A percentile compares a stretch with the other conserved stretches of the same genome.
Evolutionary conservation across 106 monocot species (phyloP).

Genomic region (Acorus gramineus): DNA sequence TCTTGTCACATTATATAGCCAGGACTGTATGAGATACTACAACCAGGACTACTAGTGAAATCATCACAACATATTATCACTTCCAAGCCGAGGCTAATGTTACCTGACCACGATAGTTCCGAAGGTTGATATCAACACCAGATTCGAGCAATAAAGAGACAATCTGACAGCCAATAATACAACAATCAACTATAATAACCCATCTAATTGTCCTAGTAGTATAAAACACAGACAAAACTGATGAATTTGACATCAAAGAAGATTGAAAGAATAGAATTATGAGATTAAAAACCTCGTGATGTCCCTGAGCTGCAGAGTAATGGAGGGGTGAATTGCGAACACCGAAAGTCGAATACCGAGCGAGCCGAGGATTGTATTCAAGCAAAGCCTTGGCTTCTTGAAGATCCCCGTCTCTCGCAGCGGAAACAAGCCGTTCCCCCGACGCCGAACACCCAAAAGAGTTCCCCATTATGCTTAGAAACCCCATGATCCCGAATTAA

Average conservation of each 20-base stretch:
- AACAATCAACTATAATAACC: no score
- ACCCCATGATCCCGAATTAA: slow-evolving; percentile 42
- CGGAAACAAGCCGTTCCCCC: slow-evolving; percentile 14
- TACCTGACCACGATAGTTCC: slow-evolving; percentile 61
- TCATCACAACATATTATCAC: no score
- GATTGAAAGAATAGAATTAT: no score
- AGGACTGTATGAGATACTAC: no score
- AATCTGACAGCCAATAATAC: slow-evolving; percentile 17
- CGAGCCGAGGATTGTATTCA: slow-evolving; percentile 12
- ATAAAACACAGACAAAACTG: no score
- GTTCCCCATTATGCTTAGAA: slow-evolving; percentile 52
- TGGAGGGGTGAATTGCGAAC: slow-evolving; percentile 16
- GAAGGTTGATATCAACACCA: slow-evolving; percentile 54
- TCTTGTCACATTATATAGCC: no score
- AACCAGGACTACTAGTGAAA: no score
- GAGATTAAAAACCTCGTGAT: slow-evolving; percentile 7
- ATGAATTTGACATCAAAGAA: no score
- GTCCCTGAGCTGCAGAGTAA: slow-evolving; percentile 13
- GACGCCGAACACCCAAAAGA: slow-evolving; percentile 17
- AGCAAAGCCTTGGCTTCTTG: slow-evolving; percentile 9
- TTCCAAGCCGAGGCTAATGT: background rate
- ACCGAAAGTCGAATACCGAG: slow-evolving; percentile 16
- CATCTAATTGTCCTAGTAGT: no score
- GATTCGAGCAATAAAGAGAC: slow-evolving; percentile 51
- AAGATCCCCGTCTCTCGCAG: slow-evolving; percentile 14